A percentile compares a stretch with the other conserved stretches of the same genome.
Evolutionary conservation across 2,329 filamentous ascomycete species (phyloP).

Genomic region (Botrytis fabae): DNA sequence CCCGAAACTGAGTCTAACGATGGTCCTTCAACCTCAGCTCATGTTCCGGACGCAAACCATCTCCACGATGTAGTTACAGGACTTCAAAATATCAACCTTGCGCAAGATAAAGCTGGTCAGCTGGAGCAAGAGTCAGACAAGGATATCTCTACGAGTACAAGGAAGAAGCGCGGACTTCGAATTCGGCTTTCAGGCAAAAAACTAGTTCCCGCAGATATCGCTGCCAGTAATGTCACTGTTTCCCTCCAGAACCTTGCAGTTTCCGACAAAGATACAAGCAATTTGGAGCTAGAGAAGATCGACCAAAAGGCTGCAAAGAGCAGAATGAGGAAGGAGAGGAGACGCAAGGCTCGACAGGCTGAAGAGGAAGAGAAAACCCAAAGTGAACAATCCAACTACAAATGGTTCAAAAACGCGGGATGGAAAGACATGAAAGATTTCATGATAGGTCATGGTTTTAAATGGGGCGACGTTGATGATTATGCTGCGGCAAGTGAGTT

Average conservation of each 20-base stretch:
- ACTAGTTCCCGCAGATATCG: not conserved
- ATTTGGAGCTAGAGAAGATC: not conserved
- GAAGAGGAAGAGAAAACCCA: not conserved
- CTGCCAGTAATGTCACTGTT: not conserved
- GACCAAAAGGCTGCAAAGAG: not conserved
- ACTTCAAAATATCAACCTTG: constrained; percentile 5
- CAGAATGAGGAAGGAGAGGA: not conserved
- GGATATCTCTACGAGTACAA: not conserved
- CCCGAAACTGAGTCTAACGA: constrained; percentile 5
- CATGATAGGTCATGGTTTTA: constrained; percentile 3
- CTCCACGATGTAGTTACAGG: not conserved
- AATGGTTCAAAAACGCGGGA: not conserved
- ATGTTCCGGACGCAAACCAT: not conserved
- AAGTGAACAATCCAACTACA: not conserved
- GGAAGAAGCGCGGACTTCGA: not conserved
- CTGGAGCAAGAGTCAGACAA: not conserved
- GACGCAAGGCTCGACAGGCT: constrained; percentile 1
- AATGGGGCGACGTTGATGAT: not conserved
- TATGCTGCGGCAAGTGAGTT: not conserved
- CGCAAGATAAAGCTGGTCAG: not conserved
- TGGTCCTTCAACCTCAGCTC: not conserved
- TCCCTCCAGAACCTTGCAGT: not conserved
- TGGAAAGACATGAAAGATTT: constrained; percentile 6
- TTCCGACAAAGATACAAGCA: not conserved
- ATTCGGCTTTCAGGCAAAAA: not conserved